A percentile compares a stretch with the other conserved stretches of the same genome.
These are phyloP conservation scores for Pythium plurisporium DNA, from an alignment of 352 stramenopile genomes.

Conservation along the genomic window DNA sequence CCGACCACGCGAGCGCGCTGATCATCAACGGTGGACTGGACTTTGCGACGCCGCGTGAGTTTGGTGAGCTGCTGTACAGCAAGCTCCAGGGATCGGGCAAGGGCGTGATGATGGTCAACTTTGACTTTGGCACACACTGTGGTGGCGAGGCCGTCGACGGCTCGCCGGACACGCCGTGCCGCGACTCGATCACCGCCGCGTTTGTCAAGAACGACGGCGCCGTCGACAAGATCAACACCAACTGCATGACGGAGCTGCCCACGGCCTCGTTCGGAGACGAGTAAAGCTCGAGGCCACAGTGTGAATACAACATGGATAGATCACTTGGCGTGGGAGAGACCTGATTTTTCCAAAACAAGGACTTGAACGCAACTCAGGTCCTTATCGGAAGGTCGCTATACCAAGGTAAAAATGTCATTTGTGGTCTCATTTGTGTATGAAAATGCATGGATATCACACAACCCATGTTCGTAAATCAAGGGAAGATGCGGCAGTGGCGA, in stretches of 20 bases:
- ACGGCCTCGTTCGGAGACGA: neutral
- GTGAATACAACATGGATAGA: neutral
- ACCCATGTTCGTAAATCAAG: too few relatives aligned
- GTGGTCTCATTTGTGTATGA: too few relatives aligned
- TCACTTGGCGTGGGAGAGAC: neutral
- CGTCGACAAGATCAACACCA: slow-evolving; percentile 14
- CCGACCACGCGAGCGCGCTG: slow-evolving; percentile 23
- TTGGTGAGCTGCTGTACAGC: slow-evolving; percentile 18
- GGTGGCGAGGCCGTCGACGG: slow-evolving; percentile 8
- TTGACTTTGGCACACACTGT: slow-evolving; percentile 24
- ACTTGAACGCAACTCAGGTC: neutral
- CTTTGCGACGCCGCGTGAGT: slow-evolving; percentile 23
- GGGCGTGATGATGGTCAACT: slow-evolving; percentile 25
- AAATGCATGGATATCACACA: too few relatives aligned
- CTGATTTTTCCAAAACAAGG: slow-evolving; percentile 11
- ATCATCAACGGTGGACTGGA: slow-evolving; percentile 29
- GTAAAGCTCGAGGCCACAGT: neutral
- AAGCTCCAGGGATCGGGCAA: slow-evolving; percentile 15
- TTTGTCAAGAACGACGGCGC: slow-evolving; percentile 23
- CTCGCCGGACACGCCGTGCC: slow-evolving; percentile 11
- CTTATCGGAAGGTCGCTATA: neutral
- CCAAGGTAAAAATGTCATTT: too few relatives aligned
- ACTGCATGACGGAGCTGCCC: slow-evolving; percentile 12
- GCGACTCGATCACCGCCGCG: slow-evolving; percentile 13
- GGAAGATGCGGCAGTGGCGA: too few relatives aligned